Base-by-base conservation (phyloP, 2,329 filamentous ascomycete genomes). In the Curvularia hawaiiensis region DNA sequence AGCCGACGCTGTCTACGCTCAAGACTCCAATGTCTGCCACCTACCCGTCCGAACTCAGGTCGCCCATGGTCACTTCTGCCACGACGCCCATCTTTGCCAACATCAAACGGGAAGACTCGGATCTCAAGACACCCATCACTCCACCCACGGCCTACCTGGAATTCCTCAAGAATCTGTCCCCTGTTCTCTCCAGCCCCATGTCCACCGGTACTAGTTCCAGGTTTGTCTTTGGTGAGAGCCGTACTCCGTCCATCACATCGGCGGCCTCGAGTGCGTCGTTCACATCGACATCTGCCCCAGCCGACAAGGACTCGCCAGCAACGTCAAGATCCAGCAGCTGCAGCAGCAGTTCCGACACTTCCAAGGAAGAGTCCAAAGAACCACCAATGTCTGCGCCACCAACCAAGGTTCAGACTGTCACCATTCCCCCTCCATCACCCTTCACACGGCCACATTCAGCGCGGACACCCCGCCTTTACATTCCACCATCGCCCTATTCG, bases 131-230 rank as follows among this genome's bases (percentile, higher is more conserved):
- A 4, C 93, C 93, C 48, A 96, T 98, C 75, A 96, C 90, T 50
- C 94, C 94, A 51, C 94, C 94, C 3, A 83, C 85, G 22, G 93
- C 94, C 56, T 98, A 98, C 75, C 89, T 91, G 65, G 92, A 98
- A 72, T 98, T 97, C 73, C 87, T 98, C 62, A 94, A 92, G 79
- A 88, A 88, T 59, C 87, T 96, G 78, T 89, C 85, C 1, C 85
- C 85, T 0, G 81, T 89, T 18, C 82, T 92, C 57, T 86, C 88
- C 72, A 92, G 88, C 62, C 90, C 90, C 9, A 79, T 85, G 46
- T 82, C 85, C 47, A 84, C 88, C 40, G 79, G 80, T 57, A 83
- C 82, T 67, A 84, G 84, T 62, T 73, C 77, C 40, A 81, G 82
- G 60, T 82, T 82, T 66, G 79, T 77, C 65, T 81, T 81, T 66